Evolutionary conservation across 345 rosid genomes (phyloP).

Genomic region (Melastoma malabathricum): DNA sequence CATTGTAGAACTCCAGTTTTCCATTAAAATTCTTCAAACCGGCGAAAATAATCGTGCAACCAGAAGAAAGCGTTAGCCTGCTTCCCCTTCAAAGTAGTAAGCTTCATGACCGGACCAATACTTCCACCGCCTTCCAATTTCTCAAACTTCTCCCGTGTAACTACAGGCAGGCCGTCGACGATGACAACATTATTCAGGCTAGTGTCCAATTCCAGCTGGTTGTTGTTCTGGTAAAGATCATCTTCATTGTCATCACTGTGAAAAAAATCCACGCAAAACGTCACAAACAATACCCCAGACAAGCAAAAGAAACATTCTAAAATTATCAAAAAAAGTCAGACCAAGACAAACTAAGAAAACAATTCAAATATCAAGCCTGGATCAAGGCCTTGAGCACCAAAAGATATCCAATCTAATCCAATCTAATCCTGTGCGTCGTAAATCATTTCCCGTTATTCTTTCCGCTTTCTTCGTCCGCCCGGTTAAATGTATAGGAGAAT

Average conservation of each 20-base stretch:
- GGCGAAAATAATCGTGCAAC: slow-evolving; percentile 73
- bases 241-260: slow-evolving; percentile 26
- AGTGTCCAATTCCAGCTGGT: slow-evolving; percentile 16
- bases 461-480: no score
- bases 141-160: slow-evolving; percentile 20
- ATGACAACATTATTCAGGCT: slow-evolving; percentile 19
- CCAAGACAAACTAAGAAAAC: no score
- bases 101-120: slow-evolving; percentile 68
- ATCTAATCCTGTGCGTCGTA: no score
- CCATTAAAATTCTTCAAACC: slow-evolving; percentile 92
- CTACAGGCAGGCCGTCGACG: slow-evolving; percentile 23
- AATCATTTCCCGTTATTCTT: no score
- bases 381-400: no score
- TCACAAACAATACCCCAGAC: neutral
- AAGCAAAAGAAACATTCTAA: neutral
- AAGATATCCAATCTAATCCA: no score
- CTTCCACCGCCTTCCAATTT: slow-evolving; percentile 23
- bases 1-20: slow-evolving; percentile 80
- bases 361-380: no score
- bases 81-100: slow-evolving; percentile 71
- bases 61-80: slow-evolving; percentile 95
- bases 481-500: no score
- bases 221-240: slow-evolving; percentile 14
- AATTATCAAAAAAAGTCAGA: no score
- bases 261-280: neutral